Percentiles rank a stretch among this genome's conserved stretches.
Evolutionary conservation across 768 basidiomycete species (phyloP).

Genomic region (Pleurotus platypus): DNA sequence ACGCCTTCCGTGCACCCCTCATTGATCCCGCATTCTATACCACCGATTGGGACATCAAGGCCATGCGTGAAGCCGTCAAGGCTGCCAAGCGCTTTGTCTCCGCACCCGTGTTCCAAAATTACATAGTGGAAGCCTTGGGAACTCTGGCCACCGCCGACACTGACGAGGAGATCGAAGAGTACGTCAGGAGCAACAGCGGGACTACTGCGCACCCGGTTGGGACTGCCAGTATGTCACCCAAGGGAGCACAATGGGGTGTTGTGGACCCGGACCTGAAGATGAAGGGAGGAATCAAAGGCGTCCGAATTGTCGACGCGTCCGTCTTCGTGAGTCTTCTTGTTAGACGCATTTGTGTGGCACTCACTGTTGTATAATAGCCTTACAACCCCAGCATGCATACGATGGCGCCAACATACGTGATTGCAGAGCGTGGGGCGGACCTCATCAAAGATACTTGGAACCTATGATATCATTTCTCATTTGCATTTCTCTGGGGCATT

Average conservation of each 20-base stretch:
- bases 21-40: slow-evolving; percentile 21
- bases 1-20: slow-evolving; percentile 21
- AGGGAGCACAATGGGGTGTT: slow-evolving; percentile 24
- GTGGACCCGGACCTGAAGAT: slow-evolving; percentile 30
- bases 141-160: slow-evolving; percentile 18
- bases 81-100: slow-evolving; percentile 20
- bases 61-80: slow-evolving; percentile 24
- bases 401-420: neutral
- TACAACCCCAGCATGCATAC: neutral
- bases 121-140: slow-evolving; percentile 16
- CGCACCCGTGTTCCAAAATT: slow-evolving; percentile 24
- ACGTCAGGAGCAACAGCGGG: slow-evolving; percentile 14
- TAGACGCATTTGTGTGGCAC: no score
- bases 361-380: neutral
- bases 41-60: slow-evolving; percentile 18
- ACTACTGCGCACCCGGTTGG: slow-evolving; percentile 24
- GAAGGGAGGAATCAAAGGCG: slow-evolving; percentile 23
- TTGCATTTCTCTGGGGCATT: no score
- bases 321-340: slow-evolving; percentile 24
- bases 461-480: neutral
- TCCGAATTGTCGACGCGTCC: slow-evolving; percentile 36
- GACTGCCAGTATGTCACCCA: slow-evolving; percentile 26
- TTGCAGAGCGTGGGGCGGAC: slow-evolving; percentile 1
- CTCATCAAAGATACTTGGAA: neutral
- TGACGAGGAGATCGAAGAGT: slow-evolving; percentile 21